Evolutionary conservation across 192 early-diverging fungal species (phyloP).

Genomic region (Entophlyctis helioformis): DNA sequence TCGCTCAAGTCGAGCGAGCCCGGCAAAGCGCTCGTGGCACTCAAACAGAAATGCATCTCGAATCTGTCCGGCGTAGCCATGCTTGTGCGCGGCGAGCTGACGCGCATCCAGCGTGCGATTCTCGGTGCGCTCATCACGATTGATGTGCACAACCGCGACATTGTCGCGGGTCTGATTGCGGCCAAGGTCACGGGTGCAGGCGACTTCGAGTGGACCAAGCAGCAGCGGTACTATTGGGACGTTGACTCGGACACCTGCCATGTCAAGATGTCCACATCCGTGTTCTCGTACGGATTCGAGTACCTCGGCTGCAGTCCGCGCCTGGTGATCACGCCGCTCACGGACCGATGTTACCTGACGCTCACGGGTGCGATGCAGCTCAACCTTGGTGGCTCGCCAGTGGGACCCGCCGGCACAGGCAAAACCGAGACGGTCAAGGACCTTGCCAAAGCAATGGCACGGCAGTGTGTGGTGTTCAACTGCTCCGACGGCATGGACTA

Average conservation of each 20-base stretch:
- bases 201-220: slow-evolving; percentile 54
- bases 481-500: slow-evolving; percentile 55
- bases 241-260: slow-evolving; percentile 42
- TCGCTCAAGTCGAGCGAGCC: slow-evolving; percentile 31
- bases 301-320: slow-evolving; percentile 50
- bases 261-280: slow-evolving; percentile 43
- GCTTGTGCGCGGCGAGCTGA: slow-evolving; percentile 49
- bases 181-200: slow-evolving; percentile 24
- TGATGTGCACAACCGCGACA: slow-evolving; percentile 52
- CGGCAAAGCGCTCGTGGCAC: slow-evolving; percentile 12
- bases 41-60: slow-evolving; percentile 34
- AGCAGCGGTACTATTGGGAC: slow-evolving; percentile 52
- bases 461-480: slow-evolving; percentile 54
- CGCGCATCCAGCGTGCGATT: slow-evolving; percentile 41
- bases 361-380: slow-evolving; percentile 50
- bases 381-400: slow-evolving; percentile 45
- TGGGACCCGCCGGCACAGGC: slow-evolving; percentile 47
- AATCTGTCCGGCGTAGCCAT: slow-evolving; percentile 34
- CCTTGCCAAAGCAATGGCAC: slow-evolving; percentile 44
- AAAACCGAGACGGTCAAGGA: slow-evolving; percentile 57
- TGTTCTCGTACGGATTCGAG: slow-evolving; percentile 48
- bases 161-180: slow-evolving; percentile 30
- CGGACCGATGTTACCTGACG: slow-evolving; percentile 51
- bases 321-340: slow-evolving; percentile 48
- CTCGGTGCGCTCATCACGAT: slow-evolving; percentile 49